Evolutionary conservation across 148 eudicot genomes (phyloP).

Genomic region (Arbutus unedo): DNA sequence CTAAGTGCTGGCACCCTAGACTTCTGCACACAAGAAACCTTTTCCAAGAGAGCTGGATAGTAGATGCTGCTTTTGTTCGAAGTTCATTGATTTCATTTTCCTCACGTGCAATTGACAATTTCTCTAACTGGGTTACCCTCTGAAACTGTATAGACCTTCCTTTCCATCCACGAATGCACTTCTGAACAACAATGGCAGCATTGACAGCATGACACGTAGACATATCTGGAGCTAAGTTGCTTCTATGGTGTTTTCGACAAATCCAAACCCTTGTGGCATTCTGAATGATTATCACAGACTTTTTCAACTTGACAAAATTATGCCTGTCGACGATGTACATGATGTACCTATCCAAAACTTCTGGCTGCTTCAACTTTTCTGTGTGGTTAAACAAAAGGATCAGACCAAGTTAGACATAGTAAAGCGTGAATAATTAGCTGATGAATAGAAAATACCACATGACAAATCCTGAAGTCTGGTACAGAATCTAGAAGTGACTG

Average conservation of each 20-base stretch:
- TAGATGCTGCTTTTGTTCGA: conserved; percentile 33
- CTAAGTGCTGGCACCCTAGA: conserved; percentile 31
- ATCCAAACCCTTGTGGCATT: conserved; percentile 49
- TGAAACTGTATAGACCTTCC: conserved; percentile 18
- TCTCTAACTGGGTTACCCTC: conserved; percentile 16
- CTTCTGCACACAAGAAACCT: conserved; percentile 22
- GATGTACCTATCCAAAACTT: conserved; percentile 28
- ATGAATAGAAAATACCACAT: conserved; percentile 16
- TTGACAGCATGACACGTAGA: conserved; percentile 19
- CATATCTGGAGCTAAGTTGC: conserved; percentile 16
- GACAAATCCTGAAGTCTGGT: conserved; percentile 27
- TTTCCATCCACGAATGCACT: conserved; percentile 26
- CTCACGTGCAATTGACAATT: conserved; percentile 18
- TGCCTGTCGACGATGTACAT: conserved; percentile 50
- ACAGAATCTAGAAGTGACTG: conserved; percentile 17
- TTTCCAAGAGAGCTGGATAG: conserved; percentile 48
- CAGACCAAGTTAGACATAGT: conserved; percentile 9
- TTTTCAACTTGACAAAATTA: conserved; percentile 49
- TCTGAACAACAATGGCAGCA: conserved; percentile 32
- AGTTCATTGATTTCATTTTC: conserved; percentile 21
- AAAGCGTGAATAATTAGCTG: not conserved
- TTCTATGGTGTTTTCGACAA: conserved; percentile 25
- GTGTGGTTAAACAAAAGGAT: conserved; percentile 21
- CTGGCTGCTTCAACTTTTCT: conserved; percentile 34
- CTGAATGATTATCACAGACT: conserved; percentile 47